Conservation (phyloP, 345 rosid genomes). For the Excoecaria cochinchinensis region DNA sequence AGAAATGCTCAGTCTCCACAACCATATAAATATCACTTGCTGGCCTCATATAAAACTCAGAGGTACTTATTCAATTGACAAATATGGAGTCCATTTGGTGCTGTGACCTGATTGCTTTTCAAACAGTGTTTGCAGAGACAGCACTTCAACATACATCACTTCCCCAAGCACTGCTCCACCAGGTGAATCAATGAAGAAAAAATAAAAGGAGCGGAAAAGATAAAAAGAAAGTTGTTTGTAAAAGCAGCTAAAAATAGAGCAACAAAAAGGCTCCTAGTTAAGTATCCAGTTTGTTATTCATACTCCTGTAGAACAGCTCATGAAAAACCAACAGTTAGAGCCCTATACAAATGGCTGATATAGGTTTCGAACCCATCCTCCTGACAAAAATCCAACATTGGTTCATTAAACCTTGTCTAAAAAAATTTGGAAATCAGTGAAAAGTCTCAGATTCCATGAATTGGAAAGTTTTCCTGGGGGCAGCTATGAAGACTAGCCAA, state of each 20-base stretch:
- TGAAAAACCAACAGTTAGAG: not conserved
- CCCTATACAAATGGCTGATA: not conserved
- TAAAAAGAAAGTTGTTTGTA: no score
- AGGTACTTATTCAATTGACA: not conserved
- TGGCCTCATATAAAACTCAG: not conserved
- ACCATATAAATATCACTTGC: not conserved
- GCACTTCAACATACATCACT: no score
- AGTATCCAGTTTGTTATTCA: not conserved
- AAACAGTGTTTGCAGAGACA: not conserved
- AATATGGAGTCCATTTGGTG: not conserved
- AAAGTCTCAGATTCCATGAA: not conserved
- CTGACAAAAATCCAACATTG: no score
- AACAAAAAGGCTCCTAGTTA: not conserved
- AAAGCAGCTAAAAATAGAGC: not conserved
- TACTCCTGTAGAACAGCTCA: not conserved
- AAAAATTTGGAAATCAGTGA: no score
- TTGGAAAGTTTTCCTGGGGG: not conserved
- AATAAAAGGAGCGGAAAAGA: no score
- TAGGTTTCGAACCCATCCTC: not conserved
- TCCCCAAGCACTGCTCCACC: not conserved
- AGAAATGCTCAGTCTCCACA: not conserved
- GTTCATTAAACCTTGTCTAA: not conserved
- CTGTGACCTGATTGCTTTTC: not conserved
- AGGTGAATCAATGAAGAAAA: not conserved
- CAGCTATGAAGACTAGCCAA: not conserved